Base-by-base conservation (phyloP, 495 filamentous ascomycete species). In the Aspergillus ellipticus region DNA sequence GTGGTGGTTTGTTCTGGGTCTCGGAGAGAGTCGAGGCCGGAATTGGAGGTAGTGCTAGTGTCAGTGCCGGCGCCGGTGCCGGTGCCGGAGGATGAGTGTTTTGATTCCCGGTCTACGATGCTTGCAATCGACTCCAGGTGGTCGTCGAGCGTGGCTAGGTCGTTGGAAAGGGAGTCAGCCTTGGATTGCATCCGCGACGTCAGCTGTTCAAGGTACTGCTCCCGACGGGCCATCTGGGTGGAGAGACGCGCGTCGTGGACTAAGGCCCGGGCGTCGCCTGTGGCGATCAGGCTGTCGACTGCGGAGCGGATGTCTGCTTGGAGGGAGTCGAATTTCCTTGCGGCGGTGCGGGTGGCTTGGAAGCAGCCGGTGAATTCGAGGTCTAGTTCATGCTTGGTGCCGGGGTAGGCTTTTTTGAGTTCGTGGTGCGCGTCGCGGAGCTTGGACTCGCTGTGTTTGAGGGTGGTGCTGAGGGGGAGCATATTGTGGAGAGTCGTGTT, bases 361-460 rank as follows among this genome's bases (percentile, higher is more conserved):
- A 68, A 64, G 58, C 69, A 70, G 49, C 74, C 71, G 43, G 66
- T 60, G 55, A 78, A 77, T 51, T 78, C 75, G 11, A 77, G 73
- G 15, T 71, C 67, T 0, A 77, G 68, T 16, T 72, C 73, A 39
- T 76, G 60, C 22, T 66, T 68, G 1, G 57, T 68, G 28, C 66
- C 65, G 19, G 72, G 67, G 52, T 74, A 70, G 24, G 54, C 55
- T n/a, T 53, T 46, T 35, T 67, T 69, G 5, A 78, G 52, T 15
- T 67, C 65, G 0, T 53, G 37, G 48, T 75, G 66, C 6, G 76
- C 56, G 19, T 63, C 64, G 37, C 58, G 56, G 13, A 77, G 64
- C 39, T 62, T 66, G 47, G 56, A 60, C 39, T 77, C 73, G 53
- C 63, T 73, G 35, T 71, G 66, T 63, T 74, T 72, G 24, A 78